phyloP scores from a whole-genome alignment of 331 rosid species.

The Malus hybrid region DNA sequence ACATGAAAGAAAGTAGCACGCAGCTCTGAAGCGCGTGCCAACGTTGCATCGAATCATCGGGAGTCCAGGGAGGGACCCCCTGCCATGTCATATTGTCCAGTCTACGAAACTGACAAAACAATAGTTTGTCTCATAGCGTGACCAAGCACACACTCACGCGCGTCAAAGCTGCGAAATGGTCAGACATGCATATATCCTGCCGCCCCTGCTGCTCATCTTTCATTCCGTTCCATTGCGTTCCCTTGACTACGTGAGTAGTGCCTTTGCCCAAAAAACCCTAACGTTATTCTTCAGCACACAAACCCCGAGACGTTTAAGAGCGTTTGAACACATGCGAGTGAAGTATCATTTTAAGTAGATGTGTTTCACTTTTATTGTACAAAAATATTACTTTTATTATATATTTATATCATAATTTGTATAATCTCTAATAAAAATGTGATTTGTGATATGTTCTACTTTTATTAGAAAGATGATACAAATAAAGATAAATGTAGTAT shows the following conservation, averaged over 20 bases:
- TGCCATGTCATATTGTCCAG: conserved; percentile 8
- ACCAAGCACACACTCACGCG: conserved; percentile 7
- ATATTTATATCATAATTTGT: too few species aligned
- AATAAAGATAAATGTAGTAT: too few species aligned
- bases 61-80: neutral
- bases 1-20: conserved; percentile 3
- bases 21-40: conserved; percentile 28
- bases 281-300: neutral
- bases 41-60: conserved; percentile 15
- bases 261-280: neutral
- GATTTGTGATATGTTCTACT: accelerated
- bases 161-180: conserved; percentile 11
- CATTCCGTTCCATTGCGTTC: neutral
- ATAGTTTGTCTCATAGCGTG: conserved; percentile 20
- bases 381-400: too few species aligned
- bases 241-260: too few species aligned
- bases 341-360: too few species aligned
- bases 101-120: conserved; percentile 27
- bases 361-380: too few species aligned
- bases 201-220: neutral
- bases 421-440: too few species aligned
- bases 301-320: neutral
- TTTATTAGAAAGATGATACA: accelerated
- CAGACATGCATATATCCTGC: neutral
- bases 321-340: too few species aligned